A percentile compares a stretch with the other conserved stretches of the same genome.
Evolutionary conservation across 2,329 filamentous ascomycete species (phyloP).

Genomic region (Monosporascus sp.): DNA sequence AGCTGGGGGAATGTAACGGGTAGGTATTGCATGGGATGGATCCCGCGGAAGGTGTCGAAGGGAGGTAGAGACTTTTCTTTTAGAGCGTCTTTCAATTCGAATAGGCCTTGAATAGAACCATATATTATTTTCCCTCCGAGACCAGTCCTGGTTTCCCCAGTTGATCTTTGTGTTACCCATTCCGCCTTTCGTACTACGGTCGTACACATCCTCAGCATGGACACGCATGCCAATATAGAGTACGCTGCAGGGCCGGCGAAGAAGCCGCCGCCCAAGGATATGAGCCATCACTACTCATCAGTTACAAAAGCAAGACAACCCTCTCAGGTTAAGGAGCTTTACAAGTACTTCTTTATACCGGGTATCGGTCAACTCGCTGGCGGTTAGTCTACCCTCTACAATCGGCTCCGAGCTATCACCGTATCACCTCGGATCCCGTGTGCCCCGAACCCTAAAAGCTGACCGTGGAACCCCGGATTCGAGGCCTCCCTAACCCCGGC

Average conservation of each 20-base stretch:
- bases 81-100: no score
- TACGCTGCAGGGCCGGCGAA: constrained; percentile 18
- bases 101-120: no score
- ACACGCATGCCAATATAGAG: constrained; percentile 4
- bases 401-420: background rate
- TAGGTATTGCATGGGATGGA: no score
- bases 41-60: no score
- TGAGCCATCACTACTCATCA: constrained; percentile 74
- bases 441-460: background rate
- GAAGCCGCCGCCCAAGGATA: constrained; percentile 55
- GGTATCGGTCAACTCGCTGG: constrained; percentile 59
- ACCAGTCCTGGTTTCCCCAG: no score
- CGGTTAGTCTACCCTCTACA: constrained; percentile 33
- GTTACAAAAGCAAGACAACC: constrained; percentile 59
- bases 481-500: constrained; percentile 72
- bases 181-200: no score
- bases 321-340: constrained; percentile 73
- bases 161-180: no score
- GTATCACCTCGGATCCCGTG: background rate
- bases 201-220: constrained; percentile 11
- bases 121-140: background rate
- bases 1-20: background rate
- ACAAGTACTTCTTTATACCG: constrained; percentile 72
- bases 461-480: background rate
- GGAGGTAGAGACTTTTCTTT: no score